Evolutionary conservation across 306 rosid species (phyloP).

Genomic region (Quercus berberidifolia): DNA sequence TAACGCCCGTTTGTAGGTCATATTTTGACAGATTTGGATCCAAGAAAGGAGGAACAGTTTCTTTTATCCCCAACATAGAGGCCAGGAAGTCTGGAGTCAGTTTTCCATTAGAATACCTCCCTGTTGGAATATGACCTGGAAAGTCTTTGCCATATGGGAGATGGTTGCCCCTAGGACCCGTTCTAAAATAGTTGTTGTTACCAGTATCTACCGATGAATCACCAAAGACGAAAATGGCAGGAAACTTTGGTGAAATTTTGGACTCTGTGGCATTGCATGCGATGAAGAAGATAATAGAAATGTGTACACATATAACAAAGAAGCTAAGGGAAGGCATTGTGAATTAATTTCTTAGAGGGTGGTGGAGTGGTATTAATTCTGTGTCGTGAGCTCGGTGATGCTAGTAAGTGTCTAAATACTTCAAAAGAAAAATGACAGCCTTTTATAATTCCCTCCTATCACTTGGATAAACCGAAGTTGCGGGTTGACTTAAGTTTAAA

Average conservation of each 20-base stretch:
- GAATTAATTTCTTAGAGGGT: too few species aligned
- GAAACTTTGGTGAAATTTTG: constrained; percentile 21
- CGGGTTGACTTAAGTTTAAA: too few species aligned
- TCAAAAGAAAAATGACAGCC: too few species aligned
- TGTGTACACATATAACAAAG: constrained; percentile 17
- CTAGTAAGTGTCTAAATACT: background rate
- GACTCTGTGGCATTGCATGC: constrained; percentile 20
- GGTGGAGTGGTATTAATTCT: background rate
- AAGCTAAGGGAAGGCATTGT: constrained; percentile 33
- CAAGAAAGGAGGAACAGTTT: constrained; percentile 49
- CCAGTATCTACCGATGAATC: constrained; percentile 64
- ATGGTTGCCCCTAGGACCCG: constrained; percentile 42
- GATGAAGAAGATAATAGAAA: constrained; percentile 23
- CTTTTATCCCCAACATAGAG: constrained; percentile 42
- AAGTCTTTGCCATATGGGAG: constrained; percentile 60
- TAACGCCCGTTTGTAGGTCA: constrained; percentile 52
- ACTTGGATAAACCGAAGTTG: too few species aligned
- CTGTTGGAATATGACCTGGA: constrained; percentile 47
- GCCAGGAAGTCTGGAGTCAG: constrained; percentile 53
- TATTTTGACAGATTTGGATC: constrained; percentile 38
- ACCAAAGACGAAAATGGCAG: constrained; percentile 57
- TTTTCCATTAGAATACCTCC: constrained; percentile 69
- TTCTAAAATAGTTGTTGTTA: constrained; percentile 53
- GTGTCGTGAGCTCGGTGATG: too few species aligned
- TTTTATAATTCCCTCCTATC: too few species aligned